These are phyloP conservation scores for Glutinoglossum americanum DNA, from an alignment of 495 filamentous ascomycete species.

Conservation along the genomic window DNA sequence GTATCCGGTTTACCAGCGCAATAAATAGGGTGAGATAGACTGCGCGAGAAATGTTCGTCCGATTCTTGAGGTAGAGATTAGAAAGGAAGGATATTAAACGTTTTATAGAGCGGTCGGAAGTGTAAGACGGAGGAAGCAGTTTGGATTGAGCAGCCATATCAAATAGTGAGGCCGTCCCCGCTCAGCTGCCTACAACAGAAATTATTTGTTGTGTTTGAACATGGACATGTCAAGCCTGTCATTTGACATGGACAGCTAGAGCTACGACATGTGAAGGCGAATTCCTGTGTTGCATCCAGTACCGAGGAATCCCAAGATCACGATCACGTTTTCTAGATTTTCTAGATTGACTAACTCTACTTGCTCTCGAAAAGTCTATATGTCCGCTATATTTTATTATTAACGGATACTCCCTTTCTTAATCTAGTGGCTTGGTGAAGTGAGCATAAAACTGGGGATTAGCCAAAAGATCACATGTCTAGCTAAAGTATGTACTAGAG, in stretches of 20 bases:
- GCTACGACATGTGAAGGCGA: background rate
- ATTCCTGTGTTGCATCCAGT: background rate
- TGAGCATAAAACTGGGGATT: background rate
- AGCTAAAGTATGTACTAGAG: no score
- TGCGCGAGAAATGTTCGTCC: conserved; percentile 71
- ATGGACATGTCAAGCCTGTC: background rate
- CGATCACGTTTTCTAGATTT: background rate
- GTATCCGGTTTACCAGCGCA: conserved; percentile 71
- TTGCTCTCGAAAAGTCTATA: background rate
- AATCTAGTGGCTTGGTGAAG: background rate
- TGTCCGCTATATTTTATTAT: background rate
- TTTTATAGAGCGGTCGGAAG: conserved; percentile 49
- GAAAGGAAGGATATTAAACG: conserved; percentile 52
- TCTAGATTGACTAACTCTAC: background rate
- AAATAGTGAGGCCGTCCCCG: background rate
- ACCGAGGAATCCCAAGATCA: background rate
- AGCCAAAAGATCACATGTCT: background rate
- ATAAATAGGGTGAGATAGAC: conserved; percentile 85
- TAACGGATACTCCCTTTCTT: background rate
- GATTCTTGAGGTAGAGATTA: conserved; percentile 58
- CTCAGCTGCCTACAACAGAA: background rate
- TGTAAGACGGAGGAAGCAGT: conserved; percentile 27
- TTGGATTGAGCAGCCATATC: conserved; percentile 69
- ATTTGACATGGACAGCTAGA: background rate
- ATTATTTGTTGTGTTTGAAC: background rate